A percentile compares a stretch with the other conserved stretches of the same genome.
These are phyloP conservation scores for Yamadazyma blattariae DNA, from an alignment of 1,139 yeast species.

Conservation along the genomic window DNA sequence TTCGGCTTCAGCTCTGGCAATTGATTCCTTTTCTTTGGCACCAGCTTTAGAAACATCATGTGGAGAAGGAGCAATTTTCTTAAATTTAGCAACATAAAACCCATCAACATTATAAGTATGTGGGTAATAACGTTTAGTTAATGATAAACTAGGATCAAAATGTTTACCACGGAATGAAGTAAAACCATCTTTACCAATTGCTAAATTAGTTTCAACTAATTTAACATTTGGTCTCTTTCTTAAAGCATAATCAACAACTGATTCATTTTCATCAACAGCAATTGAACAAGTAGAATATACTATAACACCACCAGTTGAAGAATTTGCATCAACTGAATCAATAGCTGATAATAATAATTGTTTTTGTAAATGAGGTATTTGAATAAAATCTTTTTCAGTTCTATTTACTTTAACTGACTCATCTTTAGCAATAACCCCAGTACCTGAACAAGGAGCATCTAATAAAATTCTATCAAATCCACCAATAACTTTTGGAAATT, in stretches of 20 bases:
- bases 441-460: slow-evolving; percentile 99
- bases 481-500: slow-evolving; percentile 96
- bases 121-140: slow-evolving; percentile 95
- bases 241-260: slow-evolving; percentile 97
- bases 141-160: slow-evolving; percentile 70
- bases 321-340: slow-evolving; percentile 92
- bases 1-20: slow-evolving; percentile 75
- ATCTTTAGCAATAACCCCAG: slow-evolving; percentile 98
- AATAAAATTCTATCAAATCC: slow-evolving; percentile 93
- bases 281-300: slow-evolving; percentile 98
- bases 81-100: slow-evolving; percentile 93
- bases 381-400: slow-evolving; percentile 94
- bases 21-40: slow-evolving; percentile 79
- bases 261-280: slow-evolving; percentile 97
- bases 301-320: slow-evolving; percentile 88
- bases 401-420: slow-evolving; percentile 91
- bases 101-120: slow-evolving; percentile 99
- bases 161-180: slow-evolving; percentile 90
- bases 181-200: slow-evolving; percentile 95
- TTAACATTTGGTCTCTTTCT: slow-evolving; percentile 96
- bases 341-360: slow-evolving; percentile 92
- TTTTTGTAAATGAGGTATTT: slow-evolving; percentile 94
- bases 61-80: slow-evolving; percentile 84
- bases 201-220: slow-evolving; percentile 89
- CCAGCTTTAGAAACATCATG: slow-evolving; percentile 85